Percentiles rank a stretch among this genome's conserved stretches.
Conservation (phyloP, 495 filamentous ascomycete genomes). For the Hypoxylon lienhwacheense region DNA sequence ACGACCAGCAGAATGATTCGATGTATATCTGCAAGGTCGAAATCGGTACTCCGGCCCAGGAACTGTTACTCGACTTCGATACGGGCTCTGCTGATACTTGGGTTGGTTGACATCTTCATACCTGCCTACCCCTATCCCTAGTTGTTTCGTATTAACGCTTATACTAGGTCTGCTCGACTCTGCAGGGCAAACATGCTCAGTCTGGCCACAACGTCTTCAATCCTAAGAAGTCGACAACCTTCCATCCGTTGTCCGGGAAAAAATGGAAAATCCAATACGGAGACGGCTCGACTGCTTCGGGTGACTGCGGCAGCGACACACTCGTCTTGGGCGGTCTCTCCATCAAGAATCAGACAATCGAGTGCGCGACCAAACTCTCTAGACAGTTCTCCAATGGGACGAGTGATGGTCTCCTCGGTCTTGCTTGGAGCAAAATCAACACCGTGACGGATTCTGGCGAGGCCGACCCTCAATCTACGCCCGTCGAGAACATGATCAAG, state of each 20-base stretch:
- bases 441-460: slow-evolving; percentile 54
- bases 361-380: slow-evolving; percentile 68
- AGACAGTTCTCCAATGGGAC: slow-evolving; percentile 58
- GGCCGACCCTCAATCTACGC: slow-evolving; percentile 63
- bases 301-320: slow-evolving; percentile 69
- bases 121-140: not conserved
- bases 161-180: slow-evolving; percentile 63
- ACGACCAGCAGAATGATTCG: slow-evolving; percentile 74
- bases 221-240: slow-evolving; percentile 64
- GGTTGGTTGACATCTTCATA: slow-evolving; percentile 51
- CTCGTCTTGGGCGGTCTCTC: slow-evolving; percentile 68
- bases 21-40: slow-evolving; percentile 67
- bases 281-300: slow-evolving; percentile 70
- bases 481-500: slow-evolving; percentile 74
- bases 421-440: slow-evolving; percentile 72
- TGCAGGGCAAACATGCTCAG: slow-evolving; percentile 47
- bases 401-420: slow-evolving; percentile 74
- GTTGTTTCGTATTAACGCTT: slow-evolving; percentile 18
- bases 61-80: slow-evolving; percentile 70
- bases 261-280: slow-evolving; percentile 75
- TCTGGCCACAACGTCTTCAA: slow-evolving; percentile 57
- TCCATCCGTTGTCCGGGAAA: slow-evolving; percentile 51
- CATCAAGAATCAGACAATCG: slow-evolving; percentile 68
- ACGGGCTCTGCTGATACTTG: slow-evolving; percentile 78
- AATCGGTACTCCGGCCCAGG: slow-evolving; percentile 72